phyloP scores from a whole-genome alignment of 306 rosid species.

The Trichosanthes cucumerina region DNA sequence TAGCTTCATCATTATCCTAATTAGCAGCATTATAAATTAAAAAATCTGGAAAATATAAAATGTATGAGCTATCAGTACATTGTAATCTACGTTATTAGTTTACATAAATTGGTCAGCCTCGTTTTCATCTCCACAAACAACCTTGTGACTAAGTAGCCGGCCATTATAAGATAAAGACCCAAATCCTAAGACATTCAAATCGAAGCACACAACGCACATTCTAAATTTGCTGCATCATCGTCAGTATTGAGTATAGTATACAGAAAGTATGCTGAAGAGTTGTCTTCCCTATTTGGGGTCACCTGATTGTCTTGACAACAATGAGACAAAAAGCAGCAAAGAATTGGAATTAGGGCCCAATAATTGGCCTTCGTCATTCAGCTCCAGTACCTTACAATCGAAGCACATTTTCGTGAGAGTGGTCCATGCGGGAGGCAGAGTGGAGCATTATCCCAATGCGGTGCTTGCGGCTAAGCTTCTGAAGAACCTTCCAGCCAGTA shows the following conservation, averaged over 20 bases:
- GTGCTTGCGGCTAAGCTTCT: conserved; percentile 45
- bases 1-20: no score
- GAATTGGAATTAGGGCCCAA: conserved; percentile 10
- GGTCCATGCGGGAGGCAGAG: conserved; percentile 47
- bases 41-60: background rate
- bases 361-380: conserved; percentile 6
- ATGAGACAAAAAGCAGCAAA: background rate
- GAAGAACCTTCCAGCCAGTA: conserved; percentile 59
- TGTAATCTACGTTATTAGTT: background rate
- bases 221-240: background rate
- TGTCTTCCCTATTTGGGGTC: conserved; percentile 1
- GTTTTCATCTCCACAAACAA: background rate
- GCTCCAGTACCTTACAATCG: conserved; percentile 18
- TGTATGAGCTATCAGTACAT: background rate
- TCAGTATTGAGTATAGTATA: background rate
- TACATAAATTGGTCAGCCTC: background rate
- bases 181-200: background rate
- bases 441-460: conserved; percentile 37
- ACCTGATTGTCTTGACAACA: background rate
- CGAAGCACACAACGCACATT: background rate
- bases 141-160: background rate
- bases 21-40: no score
- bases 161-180: background rate
- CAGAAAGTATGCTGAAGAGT: background rate
- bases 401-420: conserved; percentile 44